Conservation (phyloP, 73 alveolate species). For the Loxodes magnus region DNA sequence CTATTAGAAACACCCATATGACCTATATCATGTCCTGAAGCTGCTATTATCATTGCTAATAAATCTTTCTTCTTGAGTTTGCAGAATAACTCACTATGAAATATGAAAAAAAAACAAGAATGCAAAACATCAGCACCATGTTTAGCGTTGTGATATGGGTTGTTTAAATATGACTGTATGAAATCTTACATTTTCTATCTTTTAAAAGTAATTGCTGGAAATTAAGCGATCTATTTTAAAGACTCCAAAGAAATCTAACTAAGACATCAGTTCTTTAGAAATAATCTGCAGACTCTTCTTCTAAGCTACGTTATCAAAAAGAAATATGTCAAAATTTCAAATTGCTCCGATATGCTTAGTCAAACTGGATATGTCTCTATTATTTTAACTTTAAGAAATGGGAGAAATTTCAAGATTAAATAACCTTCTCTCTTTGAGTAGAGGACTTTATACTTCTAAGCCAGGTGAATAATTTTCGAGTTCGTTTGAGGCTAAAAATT, state of each 20-base stretch:
- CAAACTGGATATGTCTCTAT: constrained; percentile 5
- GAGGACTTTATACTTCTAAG: too few species aligned
- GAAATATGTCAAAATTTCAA: constrained; percentile 13
- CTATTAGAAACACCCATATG: constrained; percentile 34
- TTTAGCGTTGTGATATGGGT: constrained; percentile 40
- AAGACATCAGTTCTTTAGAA: neutral
- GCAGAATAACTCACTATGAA: constrained; percentile 16
- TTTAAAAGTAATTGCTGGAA: neutral
- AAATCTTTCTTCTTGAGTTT: constrained; percentile 14
- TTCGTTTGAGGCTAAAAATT: too few species aligned
- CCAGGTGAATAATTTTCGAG: too few species aligned
- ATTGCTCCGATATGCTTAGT: neutral
- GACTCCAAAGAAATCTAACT: neutral
- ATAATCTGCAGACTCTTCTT: constrained; percentile 6
- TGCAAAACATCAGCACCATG: constrained; percentile 61
- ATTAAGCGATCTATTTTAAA: neutral
- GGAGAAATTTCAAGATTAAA: too few species aligned
- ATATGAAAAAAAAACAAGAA: constrained; percentile 21
- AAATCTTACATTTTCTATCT: neutral
- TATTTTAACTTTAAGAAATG: too few species aligned
- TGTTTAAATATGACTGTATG: neutral
- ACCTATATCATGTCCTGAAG: constrained; percentile 37
- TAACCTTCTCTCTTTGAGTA: too few species aligned
- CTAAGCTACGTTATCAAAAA: constrained; percentile 7
- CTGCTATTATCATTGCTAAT: constrained; percentile 19